A percentile compares a stretch with the other conserved stretches of the same genome.
phyloP scores from a whole-genome alignment of 2,329 filamentous ascomycete species.

The Neonectria ditissima region DNA sequence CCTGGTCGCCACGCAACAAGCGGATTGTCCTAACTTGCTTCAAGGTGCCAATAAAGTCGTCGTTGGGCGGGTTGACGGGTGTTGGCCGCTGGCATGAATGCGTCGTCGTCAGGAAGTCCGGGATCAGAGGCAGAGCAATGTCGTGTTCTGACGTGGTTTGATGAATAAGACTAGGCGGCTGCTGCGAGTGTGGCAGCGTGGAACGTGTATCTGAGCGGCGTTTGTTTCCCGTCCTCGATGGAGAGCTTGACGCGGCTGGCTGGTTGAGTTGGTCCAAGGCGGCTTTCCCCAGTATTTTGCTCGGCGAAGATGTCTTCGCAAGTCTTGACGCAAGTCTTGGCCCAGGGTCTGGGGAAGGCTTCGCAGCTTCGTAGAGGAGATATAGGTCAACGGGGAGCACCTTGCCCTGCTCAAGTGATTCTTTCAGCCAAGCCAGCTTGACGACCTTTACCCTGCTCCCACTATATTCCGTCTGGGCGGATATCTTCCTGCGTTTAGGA shows the following conservation, averaged over 20 bases:
- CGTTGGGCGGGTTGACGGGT: slow-evolving; percentile 76
- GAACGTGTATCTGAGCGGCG: slow-evolving; percentile 13
- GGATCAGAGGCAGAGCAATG: slow-evolving; percentile 71
- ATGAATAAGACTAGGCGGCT: slow-evolving; percentile 63
- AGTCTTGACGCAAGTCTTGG: slow-evolving; percentile 10
- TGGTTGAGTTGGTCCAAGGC: slow-evolving; percentile 17
- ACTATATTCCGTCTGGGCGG: not conserved
- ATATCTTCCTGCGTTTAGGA: slow-evolving; percentile 38
- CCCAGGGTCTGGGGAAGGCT: slow-evolving; percentile 28
- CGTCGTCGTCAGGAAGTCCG: slow-evolving; percentile 68
- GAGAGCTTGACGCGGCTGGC: slow-evolving; percentile 5
- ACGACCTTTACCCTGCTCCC: slow-evolving; percentile 62
- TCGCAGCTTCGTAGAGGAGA: slow-evolving; percentile 65
- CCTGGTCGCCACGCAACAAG: slow-evolving; percentile 77
- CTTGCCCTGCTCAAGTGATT: slow-evolving; percentile 59
- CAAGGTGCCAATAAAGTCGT: slow-evolving; percentile 78
- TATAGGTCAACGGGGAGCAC: slow-evolving; percentile 64
- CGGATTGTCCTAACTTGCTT: slow-evolving; percentile 79
- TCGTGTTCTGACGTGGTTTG: slow-evolving; percentile 86
- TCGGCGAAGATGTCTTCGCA: slow-evolving; percentile 16
- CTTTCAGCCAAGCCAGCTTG: slow-evolving; percentile 69
- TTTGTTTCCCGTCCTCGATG: slow-evolving; percentile 14
- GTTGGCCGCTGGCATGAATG: slow-evolving; percentile 89
- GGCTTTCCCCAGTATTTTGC: slow-evolving; percentile 33
- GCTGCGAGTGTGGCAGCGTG: slow-evolving; percentile 21